phyloP scores from a whole-genome alignment of 768 basidiomycete genomes.

The Suillus americanus region DNA sequence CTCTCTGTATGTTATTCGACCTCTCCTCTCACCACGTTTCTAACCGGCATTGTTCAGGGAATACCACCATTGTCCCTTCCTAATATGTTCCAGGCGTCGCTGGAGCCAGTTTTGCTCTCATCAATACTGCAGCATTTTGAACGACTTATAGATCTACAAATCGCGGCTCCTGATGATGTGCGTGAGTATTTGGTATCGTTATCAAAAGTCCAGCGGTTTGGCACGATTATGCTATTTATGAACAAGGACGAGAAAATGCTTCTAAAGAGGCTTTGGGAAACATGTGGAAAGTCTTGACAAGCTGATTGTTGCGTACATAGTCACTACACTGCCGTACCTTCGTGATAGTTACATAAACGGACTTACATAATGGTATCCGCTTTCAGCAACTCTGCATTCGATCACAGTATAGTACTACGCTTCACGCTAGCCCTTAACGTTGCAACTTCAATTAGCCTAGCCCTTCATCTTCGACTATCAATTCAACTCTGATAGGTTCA shows the following conservation, averaged over 20 bases:
- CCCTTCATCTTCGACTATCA: background rate
- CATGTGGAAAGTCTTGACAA: conserved; percentile 24
- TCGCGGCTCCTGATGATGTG: conserved; percentile 20
- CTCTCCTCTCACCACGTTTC: background rate
- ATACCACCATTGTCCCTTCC: conserved; percentile 58
- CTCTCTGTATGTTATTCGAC: conserved; percentile 48
- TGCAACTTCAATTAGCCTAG: background rate
- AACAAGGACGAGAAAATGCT: conserved; percentile 51
- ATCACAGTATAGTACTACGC: too few species aligned
- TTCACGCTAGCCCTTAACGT: too few species aligned
- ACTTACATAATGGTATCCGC: too few species aligned
- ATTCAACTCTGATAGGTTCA: background rate
- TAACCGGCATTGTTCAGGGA: conserved; percentile 35
- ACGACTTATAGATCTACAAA: conserved; percentile 26
- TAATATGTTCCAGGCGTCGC: conserved; percentile 62
- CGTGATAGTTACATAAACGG: too few species aligned
- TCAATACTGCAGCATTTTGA: conserved; percentile 55
- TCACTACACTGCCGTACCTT: too few species aligned
- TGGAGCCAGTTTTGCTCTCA: conserved; percentile 64
- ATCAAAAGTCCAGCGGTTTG: conserved; percentile 57
- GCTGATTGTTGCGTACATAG: background rate
- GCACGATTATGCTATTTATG: conserved; percentile 63
- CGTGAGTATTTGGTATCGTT: conserved; percentile 55
- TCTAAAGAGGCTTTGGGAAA: conserved; percentile 46
- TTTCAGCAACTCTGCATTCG: too few species aligned